phyloP scores from a whole-genome alignment of 2,329 filamentous ascomycete genomes.

The Colletotrichum spaethianum region DNA sequence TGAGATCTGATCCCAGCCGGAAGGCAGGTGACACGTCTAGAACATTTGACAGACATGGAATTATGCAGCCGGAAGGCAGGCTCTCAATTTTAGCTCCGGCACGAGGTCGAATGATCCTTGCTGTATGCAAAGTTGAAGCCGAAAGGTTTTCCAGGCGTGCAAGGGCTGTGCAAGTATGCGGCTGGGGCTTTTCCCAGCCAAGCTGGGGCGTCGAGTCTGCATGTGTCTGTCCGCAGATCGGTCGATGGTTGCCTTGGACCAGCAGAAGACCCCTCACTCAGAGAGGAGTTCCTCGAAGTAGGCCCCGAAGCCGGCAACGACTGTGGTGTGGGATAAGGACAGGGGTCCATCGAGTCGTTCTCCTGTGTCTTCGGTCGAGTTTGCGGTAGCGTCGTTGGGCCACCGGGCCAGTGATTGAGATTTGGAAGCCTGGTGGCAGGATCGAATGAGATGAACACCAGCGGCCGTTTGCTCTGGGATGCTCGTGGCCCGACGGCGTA shows the following conservation, averaged over 20 bases:
- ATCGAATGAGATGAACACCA: slow-evolving; percentile 62
- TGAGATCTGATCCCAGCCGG: background rate
- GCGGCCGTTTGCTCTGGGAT: slow-evolving; percentile 47
- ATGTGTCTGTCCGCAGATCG: background rate
- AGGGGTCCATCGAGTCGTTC: background rate
- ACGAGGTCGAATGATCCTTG: background rate
- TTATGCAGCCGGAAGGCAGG: slow-evolving; percentile 4
- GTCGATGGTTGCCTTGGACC: slow-evolving; percentile 37
- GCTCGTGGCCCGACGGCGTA: slow-evolving; percentile 54
- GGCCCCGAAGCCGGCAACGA: slow-evolving; percentile 20
- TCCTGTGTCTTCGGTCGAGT: background rate
- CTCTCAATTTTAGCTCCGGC: background rate
- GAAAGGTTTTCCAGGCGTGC: background rate
- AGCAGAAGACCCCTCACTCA: slow-evolving; percentile 34
- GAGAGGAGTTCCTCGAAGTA: slow-evolving; percentile 20
- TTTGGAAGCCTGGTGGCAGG: slow-evolving; percentile 53
- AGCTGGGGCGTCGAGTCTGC: background rate
- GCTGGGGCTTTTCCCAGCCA: slow-evolving; percentile 26
- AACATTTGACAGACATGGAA: background rate
- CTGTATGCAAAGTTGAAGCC: slow-evolving; percentile 37
- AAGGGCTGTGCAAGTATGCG: slow-evolving; percentile 14
- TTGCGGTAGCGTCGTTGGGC: slow-evolving; percentile 18
- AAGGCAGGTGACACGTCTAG: slow-evolving; percentile 10
- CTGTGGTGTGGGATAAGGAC: slow-evolving; percentile 27
- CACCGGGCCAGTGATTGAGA: slow-evolving; percentile 45